Evolutionary conservation across 306 rosid genomes (phyloP).

Genomic region (Pyrus bretschneideri): DNA sequence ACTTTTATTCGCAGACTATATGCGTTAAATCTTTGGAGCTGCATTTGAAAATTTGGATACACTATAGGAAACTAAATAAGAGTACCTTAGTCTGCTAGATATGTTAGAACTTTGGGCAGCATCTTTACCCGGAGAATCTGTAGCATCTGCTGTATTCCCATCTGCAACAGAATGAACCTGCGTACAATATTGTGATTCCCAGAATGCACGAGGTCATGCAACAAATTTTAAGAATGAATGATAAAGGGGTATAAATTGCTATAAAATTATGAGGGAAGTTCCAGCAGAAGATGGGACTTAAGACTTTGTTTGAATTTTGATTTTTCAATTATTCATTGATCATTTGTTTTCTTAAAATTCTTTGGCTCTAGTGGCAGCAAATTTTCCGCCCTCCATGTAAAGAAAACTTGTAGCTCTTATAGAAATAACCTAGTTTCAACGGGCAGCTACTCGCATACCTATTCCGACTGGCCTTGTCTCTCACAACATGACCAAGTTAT

Average conservation of each 20-base stretch:
- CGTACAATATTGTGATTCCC: slow-evolving; percentile 23
- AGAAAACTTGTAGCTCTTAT: neutral
- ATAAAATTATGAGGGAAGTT: neutral
- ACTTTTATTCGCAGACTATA: neutral
- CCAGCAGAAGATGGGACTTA: neutral
- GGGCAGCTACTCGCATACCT: neutral
- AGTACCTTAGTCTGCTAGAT: slow-evolving; percentile 56
- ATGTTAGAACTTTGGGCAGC: slow-evolving; percentile 45
- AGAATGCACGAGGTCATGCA: slow-evolving; percentile 11
- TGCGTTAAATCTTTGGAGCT: neutral
- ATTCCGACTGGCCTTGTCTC: neutral
- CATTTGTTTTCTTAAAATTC: neutral
- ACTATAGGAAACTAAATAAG: neutral
- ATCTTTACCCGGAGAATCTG: slow-evolving; percentile 41
- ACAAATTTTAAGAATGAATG: neutral
- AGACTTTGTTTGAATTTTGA: neutral
- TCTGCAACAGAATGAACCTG: slow-evolving; percentile 72
- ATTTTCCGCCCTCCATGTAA: neutral
- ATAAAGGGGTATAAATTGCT: neutral
- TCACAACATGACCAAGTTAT: neutral
- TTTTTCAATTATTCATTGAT: neutral
- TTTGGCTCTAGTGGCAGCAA: neutral
- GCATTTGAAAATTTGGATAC: neutral
- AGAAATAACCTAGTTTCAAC: neutral
- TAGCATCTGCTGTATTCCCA: slow-evolving; percentile 41